These are phyloP conservation scores for Inga leiocalycina DNA, from an alignment of 306 rosid species.

Conservation along the genomic window DNA sequence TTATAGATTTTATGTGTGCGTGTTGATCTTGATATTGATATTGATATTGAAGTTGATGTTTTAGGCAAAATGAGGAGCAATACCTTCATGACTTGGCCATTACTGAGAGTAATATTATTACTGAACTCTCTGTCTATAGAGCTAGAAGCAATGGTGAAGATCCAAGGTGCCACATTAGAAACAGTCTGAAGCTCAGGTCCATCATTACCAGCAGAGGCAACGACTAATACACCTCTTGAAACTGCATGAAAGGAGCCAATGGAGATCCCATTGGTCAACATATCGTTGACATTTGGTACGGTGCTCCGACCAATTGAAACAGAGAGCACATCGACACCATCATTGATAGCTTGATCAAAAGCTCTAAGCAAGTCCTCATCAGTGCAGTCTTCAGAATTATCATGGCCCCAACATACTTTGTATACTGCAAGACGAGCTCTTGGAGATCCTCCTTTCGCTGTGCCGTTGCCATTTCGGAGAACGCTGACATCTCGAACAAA, in stretches of 20 bases:
- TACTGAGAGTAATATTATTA: constrained; percentile 43
- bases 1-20: no score
- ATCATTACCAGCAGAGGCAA: constrained; percentile 38
- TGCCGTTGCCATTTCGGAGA: constrained; percentile 43
- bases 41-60: no score
- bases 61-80: background rate
- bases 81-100: constrained; percentile 35
- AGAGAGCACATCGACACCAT: constrained; percentile 68
- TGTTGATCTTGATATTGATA: no score
- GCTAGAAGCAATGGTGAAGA: constrained; percentile 68
- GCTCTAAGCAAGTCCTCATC: constrained; percentile 68
- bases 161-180: constrained; percentile 62
- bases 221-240: constrained; percentile 28
- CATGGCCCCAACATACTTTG: background rate
- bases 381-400: background rate
- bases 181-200: constrained; percentile 52
- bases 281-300: background rate
- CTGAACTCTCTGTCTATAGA: constrained; percentile 54
- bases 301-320: constrained; percentile 45
- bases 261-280: constrained; percentile 40
- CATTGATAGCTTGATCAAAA: constrained; percentile 67
- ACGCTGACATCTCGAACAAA: constrained; percentile 38
- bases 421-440: background rate
- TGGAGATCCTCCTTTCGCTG: background rate
- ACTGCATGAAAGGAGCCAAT: constrained; percentile 71